phyloP scores from a whole-genome alignment of 2,329 filamentous ascomycete genomes.

The Trichoderma pleuroti region DNA sequence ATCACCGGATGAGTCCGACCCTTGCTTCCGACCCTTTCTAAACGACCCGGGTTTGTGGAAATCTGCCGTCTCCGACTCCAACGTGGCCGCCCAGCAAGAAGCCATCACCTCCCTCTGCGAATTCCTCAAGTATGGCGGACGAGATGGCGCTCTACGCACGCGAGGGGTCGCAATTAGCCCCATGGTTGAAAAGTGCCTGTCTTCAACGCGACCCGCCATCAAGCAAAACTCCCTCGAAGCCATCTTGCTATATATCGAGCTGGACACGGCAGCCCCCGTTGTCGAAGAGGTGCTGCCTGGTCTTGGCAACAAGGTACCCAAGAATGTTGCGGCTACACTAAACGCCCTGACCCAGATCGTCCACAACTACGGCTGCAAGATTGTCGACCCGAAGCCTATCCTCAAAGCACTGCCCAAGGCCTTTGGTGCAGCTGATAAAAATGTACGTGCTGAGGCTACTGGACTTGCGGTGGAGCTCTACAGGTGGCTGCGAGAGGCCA shows the following conservation, averaged over 20 bases:
- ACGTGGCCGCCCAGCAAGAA: slow-evolving; percentile 95
- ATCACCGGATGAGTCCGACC: slow-evolving; percentile 79
- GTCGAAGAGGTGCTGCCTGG: slow-evolving; percentile 86
- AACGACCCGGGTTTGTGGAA: slow-evolving; percentile 88
- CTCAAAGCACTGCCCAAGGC: slow-evolving; percentile 85
- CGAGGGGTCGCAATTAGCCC: slow-evolving; percentile 69
- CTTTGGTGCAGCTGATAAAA: slow-evolving; percentile 97
- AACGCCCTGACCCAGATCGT: slow-evolving; percentile 77
- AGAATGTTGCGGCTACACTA: slow-evolving; percentile 71
- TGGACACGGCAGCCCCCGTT: slow-evolving; percentile 80
- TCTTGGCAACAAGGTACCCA: slow-evolving; percentile 84
- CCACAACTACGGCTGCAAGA: slow-evolving; percentile 92
- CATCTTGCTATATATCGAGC: slow-evolving; percentile 81
- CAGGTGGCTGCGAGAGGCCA: slow-evolving; percentile 92
- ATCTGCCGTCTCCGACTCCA: slow-evolving; percentile 85
- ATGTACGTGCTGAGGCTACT: slow-evolving; percentile 90
- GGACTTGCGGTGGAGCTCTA: slow-evolving; percentile 92
- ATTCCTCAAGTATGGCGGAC: slow-evolving; percentile 87
- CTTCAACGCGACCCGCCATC: slow-evolving; percentile 81
- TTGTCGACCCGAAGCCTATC: slow-evolving; percentile 86
- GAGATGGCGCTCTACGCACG: slow-evolving; percentile 74
- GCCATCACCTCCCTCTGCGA: slow-evolving; percentile 82
- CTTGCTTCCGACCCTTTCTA: slow-evolving; percentile 82
- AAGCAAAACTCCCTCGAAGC: slow-evolving; percentile 86
- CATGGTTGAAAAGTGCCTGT: slow-evolving; percentile 86